Evolutionary conservation across 2,329 filamentous ascomycete genomes (phyloP).

Genomic region (Fusarium vanettenii): DNA sequence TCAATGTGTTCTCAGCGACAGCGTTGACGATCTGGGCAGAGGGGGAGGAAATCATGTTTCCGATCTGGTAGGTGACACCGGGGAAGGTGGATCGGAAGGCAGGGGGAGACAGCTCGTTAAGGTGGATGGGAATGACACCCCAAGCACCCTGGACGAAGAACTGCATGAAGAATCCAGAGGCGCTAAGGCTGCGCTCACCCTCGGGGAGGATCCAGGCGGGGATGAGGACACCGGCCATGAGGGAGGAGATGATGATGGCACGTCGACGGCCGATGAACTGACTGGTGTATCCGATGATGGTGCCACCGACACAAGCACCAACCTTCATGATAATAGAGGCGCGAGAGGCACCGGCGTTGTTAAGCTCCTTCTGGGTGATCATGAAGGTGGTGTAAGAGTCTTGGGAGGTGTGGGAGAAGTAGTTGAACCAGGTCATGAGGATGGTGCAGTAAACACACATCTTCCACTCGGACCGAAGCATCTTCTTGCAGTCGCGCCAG

Average conservation of each 20-base stretch:
- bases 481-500: constrained; percentile 75
- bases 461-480: constrained; percentile 78
- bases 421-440: constrained; percentile 82
- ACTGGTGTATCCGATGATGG: constrained; percentile 78
- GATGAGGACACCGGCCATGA: constrained; percentile 71
- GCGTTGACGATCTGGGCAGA: constrained; percentile 83
- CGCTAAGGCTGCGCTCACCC: constrained; percentile 69
- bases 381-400: constrained; percentile 88
- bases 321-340: constrained; percentile 86
- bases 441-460: constrained; percentile 82
- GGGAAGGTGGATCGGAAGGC: constrained; percentile 79
- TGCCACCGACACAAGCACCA: constrained; percentile 79
- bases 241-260: constrained; percentile 70
- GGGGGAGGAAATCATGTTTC: constrained; percentile 79
- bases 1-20: constrained; percentile 71
- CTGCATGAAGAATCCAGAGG: constrained; percentile 75
- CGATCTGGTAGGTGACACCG: constrained; percentile 78
- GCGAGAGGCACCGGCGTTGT: constrained; percentile 72
- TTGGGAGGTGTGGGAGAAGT: constrained; percentile 82
- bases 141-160: constrained; percentile 75
- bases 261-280: constrained; percentile 81
- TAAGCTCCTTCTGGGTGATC: constrained; percentile 76
- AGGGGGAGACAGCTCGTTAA: constrained; percentile 78
- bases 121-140: constrained; percentile 77
- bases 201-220: constrained; percentile 77